Percentiles rank a stretch among this genome's conserved stretches.
These are phyloP conservation scores for Teunomyces lycoperdinae DNA, from an alignment of 805 yeast genomes.

Conservation along the genomic window DNA sequence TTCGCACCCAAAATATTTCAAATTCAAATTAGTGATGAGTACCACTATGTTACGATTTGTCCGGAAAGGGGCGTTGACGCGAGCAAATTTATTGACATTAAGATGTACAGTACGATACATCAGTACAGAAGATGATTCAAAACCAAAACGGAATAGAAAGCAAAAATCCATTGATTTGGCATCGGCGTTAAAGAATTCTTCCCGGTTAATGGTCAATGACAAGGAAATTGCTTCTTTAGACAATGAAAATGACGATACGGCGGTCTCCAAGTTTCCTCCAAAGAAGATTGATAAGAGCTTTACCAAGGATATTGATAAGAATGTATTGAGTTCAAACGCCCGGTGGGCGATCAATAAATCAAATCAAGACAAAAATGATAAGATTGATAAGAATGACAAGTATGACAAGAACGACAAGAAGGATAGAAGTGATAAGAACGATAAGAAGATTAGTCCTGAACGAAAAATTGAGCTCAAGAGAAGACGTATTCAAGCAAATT, in stretches of 20 bases:
- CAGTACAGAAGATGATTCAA: conserved; percentile 1
- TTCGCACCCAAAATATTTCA: not conserved
- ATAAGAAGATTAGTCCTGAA: not conserved
- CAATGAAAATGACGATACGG: conserved; percentile 5
- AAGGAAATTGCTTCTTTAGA: conserved; percentile 4
- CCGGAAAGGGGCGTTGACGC: conserved; percentile 17
- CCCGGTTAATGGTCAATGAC: conserved; percentile 7
- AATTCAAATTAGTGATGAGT: conserved; percentile 15
- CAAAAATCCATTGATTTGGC: conserved; percentile 10
- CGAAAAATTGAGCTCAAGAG: conserved; percentile 1
- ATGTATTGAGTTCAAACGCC: conserved; percentile 8
- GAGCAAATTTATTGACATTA: not conserved
- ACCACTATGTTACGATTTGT: conserved; percentile 24
- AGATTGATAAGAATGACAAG: not conserved
- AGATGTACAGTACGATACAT: not conserved
- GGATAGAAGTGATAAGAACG: not conserved
- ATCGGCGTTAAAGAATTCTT: conserved; percentile 9
- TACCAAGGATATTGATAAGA: conserved; percentile 10
- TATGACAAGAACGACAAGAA: too few species aligned
- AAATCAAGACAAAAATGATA: not conserved
- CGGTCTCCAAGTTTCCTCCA: conserved; percentile 4
- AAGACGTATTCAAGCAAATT: not conserved
- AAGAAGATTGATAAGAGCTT: conserved; percentile 9
- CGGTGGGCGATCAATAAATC: conserved; percentile 8
- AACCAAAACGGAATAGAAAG: conserved; percentile 7